Evolutionary conservation across 345 rosid species (phyloP).

Genomic region (Garcia nutans): DNA sequence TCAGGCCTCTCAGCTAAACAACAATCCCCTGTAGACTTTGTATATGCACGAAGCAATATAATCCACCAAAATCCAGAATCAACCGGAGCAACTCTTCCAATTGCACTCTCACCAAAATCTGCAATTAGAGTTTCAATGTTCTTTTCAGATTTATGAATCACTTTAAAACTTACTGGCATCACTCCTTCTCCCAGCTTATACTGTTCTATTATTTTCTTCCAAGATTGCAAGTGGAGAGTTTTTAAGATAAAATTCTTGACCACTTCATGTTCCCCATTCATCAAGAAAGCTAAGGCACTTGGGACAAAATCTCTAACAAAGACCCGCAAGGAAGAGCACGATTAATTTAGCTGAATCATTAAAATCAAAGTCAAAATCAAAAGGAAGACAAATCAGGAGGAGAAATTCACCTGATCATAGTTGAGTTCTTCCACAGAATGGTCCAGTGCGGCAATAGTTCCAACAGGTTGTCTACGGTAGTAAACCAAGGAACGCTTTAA

Average conservation of each 20-base stretch:
- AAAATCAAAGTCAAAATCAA: background rate
- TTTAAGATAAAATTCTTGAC: conserved; percentile 18
- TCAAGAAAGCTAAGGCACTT: conserved; percentile 19
- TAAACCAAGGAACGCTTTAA: conserved; percentile 39
- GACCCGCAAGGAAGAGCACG: background rate
- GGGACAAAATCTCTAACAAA: conserved; percentile 23
- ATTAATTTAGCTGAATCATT: background rate
- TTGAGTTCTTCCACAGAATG: conserved; percentile 48
- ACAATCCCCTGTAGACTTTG: conserved; percentile 23
- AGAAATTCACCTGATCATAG: conserved; percentile 47
- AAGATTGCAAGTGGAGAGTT: conserved; percentile 9
- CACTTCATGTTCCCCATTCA: conserved; percentile 21
- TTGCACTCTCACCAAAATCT: conserved; percentile 23
- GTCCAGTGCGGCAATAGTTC: conserved; percentile 51
- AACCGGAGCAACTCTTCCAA: conserved; percentile 25
- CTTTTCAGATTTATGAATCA: conserved; percentile 15
- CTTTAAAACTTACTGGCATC: conserved; percentile 23
- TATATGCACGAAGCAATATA: conserved; percentile 25
- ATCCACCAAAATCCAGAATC: conserved; percentile 30
- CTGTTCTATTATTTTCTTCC: conserved; percentile 20
- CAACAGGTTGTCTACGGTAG: conserved; percentile 45
- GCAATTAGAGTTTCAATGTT: conserved; percentile 19
- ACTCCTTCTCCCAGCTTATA: conserved; percentile 23
- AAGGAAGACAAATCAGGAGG: background rate
- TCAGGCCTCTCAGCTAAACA: conserved; percentile 17